phyloP scores from a whole-genome alignment of 2,329 filamentous ascomycete species.

The Scedosporium minutisporum region DNA sequence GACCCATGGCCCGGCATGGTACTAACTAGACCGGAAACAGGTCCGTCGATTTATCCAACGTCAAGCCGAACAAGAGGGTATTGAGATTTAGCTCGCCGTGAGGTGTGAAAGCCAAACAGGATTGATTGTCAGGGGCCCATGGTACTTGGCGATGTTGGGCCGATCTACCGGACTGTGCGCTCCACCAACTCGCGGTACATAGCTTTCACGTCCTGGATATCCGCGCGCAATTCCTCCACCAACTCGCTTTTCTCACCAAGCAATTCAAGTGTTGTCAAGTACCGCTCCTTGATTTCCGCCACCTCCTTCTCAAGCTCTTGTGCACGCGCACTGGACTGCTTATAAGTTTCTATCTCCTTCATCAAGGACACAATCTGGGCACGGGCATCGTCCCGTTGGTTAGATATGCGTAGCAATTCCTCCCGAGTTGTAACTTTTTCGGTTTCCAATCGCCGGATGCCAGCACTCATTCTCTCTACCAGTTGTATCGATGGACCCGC shows the following conservation, averaged over 20 bases:
- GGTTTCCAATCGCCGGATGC: constrained; percentile 79
- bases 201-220: constrained; percentile 86
- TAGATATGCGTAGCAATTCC: constrained; percentile 67
- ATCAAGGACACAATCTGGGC: constrained; percentile 84
- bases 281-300: constrained; percentile 60
- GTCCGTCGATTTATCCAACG: constrained; percentile 68
- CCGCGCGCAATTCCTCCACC: constrained; percentile 80
- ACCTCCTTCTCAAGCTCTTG: constrained; percentile 59
- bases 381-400: constrained; percentile 88
- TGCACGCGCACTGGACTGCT: constrained; percentile 36
- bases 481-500: constrained; percentile 90
- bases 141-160: not conserved
- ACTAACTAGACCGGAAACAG: constrained; percentile 26
- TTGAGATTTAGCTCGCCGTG: constrained; percentile 38
- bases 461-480: constrained; percentile 90
- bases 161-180: constrained; percentile 58
- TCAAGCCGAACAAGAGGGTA: constrained; percentile 74
- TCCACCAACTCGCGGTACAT: constrained; percentile 94
- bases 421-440: constrained; percentile 86
- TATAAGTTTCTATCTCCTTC: constrained; percentile 61
- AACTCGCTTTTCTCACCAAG: constrained; percentile 93
- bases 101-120: not conserved
- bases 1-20: not conserved
- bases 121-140: not conserved
- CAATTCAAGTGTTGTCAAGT: constrained; percentile 88